phyloP scores from a whole-genome alignment of 805 yeast genomes.

The Sugiyamaella boreocaroliniensis region DNA sequence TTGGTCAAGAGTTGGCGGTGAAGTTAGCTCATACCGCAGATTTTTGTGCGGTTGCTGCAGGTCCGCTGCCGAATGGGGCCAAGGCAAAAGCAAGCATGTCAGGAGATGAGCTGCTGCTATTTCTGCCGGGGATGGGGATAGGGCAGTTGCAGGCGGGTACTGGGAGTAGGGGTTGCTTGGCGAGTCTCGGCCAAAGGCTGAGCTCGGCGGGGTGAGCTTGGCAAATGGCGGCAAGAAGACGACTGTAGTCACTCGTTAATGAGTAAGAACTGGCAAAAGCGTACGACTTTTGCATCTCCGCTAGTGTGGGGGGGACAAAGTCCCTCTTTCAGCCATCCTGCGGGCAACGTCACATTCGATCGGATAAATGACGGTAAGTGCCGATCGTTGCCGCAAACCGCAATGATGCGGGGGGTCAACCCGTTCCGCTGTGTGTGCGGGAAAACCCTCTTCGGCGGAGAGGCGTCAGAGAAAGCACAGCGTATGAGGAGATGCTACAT shows the following conservation, averaged over 20 bases:
- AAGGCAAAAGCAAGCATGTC: background rate
- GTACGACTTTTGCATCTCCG: too few relatives aligned
- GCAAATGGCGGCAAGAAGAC: too few relatives aligned
- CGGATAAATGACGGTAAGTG: background rate
- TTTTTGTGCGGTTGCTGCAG: background rate
- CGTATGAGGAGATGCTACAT: too few relatives aligned
- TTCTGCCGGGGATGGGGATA: background rate
- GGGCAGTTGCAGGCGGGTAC: too few relatives aligned
- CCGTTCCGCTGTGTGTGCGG: background rate
- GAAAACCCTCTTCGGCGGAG: background rate
- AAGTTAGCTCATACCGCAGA: background rate
- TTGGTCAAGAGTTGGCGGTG: background rate
- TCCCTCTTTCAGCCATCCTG: too few relatives aligned
- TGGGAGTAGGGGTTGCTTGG: too few relatives aligned
- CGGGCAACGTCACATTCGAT: background rate
- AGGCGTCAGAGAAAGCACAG: too few relatives aligned
- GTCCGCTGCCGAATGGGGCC: background rate
- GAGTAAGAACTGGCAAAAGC: too few relatives aligned
- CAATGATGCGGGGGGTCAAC: background rate
- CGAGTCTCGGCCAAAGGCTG: too few relatives aligned
- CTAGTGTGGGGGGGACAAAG: too few relatives aligned
- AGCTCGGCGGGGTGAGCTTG: too few relatives aligned
- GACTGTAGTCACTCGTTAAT: too few relatives aligned
- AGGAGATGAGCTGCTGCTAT: background rate
- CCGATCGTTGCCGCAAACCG: background rate